A percentile compares a stretch with the other conserved stretches of the same genome.
Conservation (phyloP, 2,329 filamentous ascomycete species). For the Penicillium sp. region DNA sequence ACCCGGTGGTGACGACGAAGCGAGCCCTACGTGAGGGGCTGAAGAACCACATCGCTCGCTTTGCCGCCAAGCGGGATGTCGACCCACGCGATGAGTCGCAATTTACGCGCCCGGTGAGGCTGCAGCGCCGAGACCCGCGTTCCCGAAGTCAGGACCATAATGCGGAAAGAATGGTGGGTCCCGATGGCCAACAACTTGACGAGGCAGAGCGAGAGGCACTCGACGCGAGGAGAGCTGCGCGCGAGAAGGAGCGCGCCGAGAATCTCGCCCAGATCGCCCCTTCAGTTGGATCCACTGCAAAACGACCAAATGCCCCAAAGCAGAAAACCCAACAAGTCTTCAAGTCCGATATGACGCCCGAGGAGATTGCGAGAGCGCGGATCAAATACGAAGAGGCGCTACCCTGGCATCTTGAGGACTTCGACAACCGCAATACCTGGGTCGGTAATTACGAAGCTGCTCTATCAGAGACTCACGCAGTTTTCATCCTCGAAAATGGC, state of each 20-base stretch:
- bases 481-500: constrained; percentile 71
- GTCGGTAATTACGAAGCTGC: constrained; percentile 87
- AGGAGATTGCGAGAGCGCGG: constrained; percentile 66
- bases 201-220: constrained; percentile 64
- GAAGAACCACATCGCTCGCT: constrained; percentile 83
- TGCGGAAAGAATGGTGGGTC: constrained; percentile 42
- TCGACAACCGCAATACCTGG: constrained; percentile 93
- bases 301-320: constrained; percentile 63
- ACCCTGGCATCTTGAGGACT: constrained; percentile 96
- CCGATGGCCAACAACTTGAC: constrained; percentile 55
- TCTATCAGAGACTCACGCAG: constrained; percentile 75
- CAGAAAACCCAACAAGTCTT: constrained; percentile 88
- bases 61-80: constrained; percentile 63
- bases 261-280: constrained; percentile 94
- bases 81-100: constrained; percentile 74
- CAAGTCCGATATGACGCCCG: constrained; percentile 70
- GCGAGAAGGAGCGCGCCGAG: constrained; percentile 79
- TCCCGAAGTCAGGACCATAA: constrained; percentile 58
- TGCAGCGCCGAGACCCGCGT: constrained; percentile 85
- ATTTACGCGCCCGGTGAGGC: constrained; percentile 81
- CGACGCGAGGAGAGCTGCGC: constrained; percentile 66
- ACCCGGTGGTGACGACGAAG: constrained; percentile 79
- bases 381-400: constrained; percentile 88
- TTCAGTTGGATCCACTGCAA: constrained; percentile 66
- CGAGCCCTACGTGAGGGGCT: constrained; percentile 74